Evolutionary conservation across 2,329 filamentous ascomycete genomes (phyloP).

Genomic region (Sporothrix dimorphospora): DNA sequence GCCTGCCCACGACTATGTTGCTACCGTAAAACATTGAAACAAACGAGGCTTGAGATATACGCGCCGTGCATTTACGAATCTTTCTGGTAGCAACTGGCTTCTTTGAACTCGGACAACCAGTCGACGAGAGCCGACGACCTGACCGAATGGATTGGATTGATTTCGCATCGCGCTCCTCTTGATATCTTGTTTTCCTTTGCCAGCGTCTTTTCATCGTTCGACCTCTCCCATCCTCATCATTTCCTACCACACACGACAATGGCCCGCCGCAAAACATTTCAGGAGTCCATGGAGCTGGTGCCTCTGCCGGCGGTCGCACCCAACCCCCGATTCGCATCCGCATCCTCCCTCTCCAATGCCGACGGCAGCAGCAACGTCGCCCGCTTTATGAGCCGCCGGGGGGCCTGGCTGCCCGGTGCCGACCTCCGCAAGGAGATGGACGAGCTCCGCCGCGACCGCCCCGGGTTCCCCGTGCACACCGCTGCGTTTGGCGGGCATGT

Average conservation of each 20-base stretch:
- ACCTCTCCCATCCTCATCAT: neutral
- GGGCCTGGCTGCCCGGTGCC: slow-evolving; percentile 41
- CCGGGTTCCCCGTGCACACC: slow-evolving; percentile 28
- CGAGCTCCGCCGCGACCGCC: neutral
- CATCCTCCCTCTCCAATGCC: neutral
- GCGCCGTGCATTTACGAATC: neutral
- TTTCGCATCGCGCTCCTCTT: too few species aligned
- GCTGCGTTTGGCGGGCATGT: slow-evolving; percentile 50
- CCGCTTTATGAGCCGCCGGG: slow-evolving; percentile 43
- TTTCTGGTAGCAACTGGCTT: neutral
- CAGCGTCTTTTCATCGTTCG: too few species aligned
- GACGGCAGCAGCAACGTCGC: slow-evolving; percentile 16
- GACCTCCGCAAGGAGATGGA: slow-evolving; percentile 36
- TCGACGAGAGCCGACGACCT: too few species aligned
- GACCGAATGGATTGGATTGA: too few species aligned
- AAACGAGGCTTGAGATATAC: neutral
- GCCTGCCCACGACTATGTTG: too few species aligned
- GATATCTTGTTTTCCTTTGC: too few species aligned
- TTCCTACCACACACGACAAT: slow-evolving; percentile 15
- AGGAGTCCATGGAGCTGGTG: slow-evolving; percentile 44
- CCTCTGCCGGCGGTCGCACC: slow-evolving; percentile 36
- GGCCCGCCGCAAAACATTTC: slow-evolving; percentile 40
- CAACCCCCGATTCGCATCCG: neutral
- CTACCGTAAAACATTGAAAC: neutral
- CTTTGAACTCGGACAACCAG: too few species aligned